These are phyloP conservation scores for Boletus sp. DNA, from an alignment of 1,284 basidiomycete genomes.

Conservation along the genomic window DNA sequence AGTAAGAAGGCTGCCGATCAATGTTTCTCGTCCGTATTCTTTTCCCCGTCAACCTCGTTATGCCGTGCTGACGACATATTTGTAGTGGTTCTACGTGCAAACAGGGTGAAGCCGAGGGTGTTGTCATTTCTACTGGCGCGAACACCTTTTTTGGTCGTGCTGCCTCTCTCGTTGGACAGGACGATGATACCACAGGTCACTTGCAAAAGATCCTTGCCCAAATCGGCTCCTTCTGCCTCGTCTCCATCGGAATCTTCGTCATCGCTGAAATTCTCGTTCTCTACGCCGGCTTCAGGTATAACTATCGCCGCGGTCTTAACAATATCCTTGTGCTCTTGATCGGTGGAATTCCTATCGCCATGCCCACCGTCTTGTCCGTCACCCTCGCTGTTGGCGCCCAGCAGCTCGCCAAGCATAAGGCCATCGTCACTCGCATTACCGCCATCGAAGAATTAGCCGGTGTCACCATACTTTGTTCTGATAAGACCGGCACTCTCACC, in stretches of 20 bases:
- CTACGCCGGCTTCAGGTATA: constrained; percentile 84
- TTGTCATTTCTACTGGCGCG: constrained; percentile 93
- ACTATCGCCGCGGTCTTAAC: constrained; percentile 91
- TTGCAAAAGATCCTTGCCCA: constrained; percentile 96
- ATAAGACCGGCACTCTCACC: constrained; percentile 96
- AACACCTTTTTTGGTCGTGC: constrained; percentile 97
- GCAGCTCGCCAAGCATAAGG: constrained; percentile 97
- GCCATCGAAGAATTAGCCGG: constrained; percentile 96
- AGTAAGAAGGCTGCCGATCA: constrained; percentile 90
- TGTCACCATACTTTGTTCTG: constrained; percentile 95
- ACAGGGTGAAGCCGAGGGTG: constrained; percentile 95
- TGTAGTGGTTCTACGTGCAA: constrained; percentile 90
- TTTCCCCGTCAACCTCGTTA: neutral
- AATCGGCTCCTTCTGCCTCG: constrained; percentile 93
- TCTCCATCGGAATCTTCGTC: constrained; percentile 92
- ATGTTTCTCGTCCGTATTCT: constrained; percentile 81
- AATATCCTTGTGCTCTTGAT: constrained; percentile 96
- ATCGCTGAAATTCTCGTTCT: constrained; percentile 85
- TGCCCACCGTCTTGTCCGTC: constrained; percentile 95
- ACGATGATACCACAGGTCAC: constrained; percentile 95
- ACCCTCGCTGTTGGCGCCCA: constrained; percentile 97
- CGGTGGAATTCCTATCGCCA: constrained; percentile 98
- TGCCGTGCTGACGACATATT: constrained; percentile 3
- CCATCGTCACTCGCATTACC: constrained; percentile 97
- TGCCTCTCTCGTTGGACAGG: constrained; percentile 91